Base-by-base conservation (phyloP, 768 basidiomycete species). In the Lactarius hengduanensis region DNA sequence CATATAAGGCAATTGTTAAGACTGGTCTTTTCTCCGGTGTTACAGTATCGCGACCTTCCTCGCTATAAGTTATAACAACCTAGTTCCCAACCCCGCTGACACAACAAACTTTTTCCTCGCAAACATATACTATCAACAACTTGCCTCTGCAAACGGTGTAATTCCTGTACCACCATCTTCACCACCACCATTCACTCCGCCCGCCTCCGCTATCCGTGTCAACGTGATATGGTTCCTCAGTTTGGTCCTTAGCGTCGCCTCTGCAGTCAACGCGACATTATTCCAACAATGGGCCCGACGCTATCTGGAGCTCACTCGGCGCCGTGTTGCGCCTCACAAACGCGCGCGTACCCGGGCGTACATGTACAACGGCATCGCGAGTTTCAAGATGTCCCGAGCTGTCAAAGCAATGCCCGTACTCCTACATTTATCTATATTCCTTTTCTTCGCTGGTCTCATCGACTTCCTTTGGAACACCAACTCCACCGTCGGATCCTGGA, bases 191-290 rank as follows among this genome's bases (percentile, higher is more conserved):
- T 36, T 36, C 36, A 36, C 10, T 2, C 36, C 36, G 15, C 2
- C 40, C 16, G 0, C 40, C 4, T 18, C 40, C 40, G 16, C 40
- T 18, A 41, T 41, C 40, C 40, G 40, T 20, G 50, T 62, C 28
- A 62, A 62, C 41, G 55, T 55, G 9, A 28, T 62, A 11, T 62
- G 61, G 61, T 62, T 62, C 47, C 28, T 55, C 45, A 41, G 40
- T 41, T 41, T 41, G 16, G 40, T 41, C 16, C 40, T 41, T 16
- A 41, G 40, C 16, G 18, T 32, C 36, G 36, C 28, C 59, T 61
- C 32, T 34, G n/a, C 32, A 40, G 40, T n/a, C 40, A 41, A 41
- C 40, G 40, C 40, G 4, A 45, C 41, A 4, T n/a, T 61, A 11
- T 26, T 61, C 18, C 59, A 61, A 16, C 40, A 41, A 41, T 41